These are phyloP conservation scores for Chrysoporthe austroafricana DNA, from an alignment of 2,329 filamentous ascomycete genomes.

Conservation along the genomic window DNA sequence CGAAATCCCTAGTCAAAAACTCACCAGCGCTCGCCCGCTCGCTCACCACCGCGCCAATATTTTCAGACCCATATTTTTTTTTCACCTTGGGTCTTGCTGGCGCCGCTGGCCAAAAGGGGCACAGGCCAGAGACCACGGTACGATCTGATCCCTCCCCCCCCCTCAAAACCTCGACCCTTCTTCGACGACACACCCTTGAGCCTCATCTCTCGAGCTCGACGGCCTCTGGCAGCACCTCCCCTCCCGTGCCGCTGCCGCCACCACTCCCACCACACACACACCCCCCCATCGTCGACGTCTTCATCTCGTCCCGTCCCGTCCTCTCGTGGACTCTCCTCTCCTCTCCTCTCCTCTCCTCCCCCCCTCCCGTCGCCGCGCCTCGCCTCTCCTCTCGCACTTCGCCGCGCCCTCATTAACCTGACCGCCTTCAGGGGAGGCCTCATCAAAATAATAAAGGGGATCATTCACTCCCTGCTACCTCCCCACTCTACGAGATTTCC, in stretches of 20 bases:
- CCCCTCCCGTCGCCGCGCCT: background rate
- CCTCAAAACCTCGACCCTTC: background rate
- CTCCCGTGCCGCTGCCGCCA: no score
- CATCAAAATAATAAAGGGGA: conserved; percentile 30
- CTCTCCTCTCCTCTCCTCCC: background rate
- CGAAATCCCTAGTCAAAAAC: background rate
- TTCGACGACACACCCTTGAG: conserved; percentile 12
- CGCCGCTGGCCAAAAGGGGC: conserved; percentile 22
- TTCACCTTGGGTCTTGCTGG: conserved; percentile 13
- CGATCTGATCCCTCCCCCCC: conserved; percentile 3
- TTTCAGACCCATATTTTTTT: conserved; percentile 29
- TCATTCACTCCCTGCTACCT: conserved; percentile 27
- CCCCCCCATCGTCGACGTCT: conserved; percentile 3
- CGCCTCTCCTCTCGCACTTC: conserved; percentile 6
- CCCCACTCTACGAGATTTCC: conserved; percentile 30
- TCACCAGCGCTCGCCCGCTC: background rate
- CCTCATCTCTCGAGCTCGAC: conserved; percentile 8
- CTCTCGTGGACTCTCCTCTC: background rate
- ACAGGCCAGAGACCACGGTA: conserved; percentile 7
- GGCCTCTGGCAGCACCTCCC: conserved; percentile 1
- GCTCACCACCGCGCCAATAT: conserved; percentile 23
- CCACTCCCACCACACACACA: no score
- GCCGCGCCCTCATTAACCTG: conserved; percentile 26
- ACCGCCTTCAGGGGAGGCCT: conserved; percentile 28
- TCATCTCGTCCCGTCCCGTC: conserved; percentile 10